These are phyloP conservation scores for Mycena pura DNA, from an alignment of 768 basidiomycete species.

Conservation along the genomic window DNA sequence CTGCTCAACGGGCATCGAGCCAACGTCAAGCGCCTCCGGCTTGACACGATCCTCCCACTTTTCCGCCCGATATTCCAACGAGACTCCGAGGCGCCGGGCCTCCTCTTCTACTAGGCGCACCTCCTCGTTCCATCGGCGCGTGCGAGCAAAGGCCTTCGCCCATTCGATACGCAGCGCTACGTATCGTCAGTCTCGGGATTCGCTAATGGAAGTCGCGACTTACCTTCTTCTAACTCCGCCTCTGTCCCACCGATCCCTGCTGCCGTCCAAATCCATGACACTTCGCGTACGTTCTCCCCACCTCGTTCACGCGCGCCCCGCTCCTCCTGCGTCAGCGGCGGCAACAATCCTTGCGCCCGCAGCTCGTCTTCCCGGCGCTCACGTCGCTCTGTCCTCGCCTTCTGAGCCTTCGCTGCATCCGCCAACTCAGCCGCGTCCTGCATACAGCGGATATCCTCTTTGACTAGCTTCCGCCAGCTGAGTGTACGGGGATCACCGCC, in stretches of 20 bases:
- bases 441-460: too few relatives aligned
- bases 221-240: constrained; percentile 8
- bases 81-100: not conserved
- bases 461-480: too few relatives aligned
- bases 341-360: too few relatives aligned
- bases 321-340: not conserved
- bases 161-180: constrained; percentile 26
- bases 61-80: not conserved
- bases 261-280: constrained; percentile 22
- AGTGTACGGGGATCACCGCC: too few relatives aligned
- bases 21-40: not conserved
- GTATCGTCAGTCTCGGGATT: not conserved
- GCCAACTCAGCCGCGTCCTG: too few relatives aligned
- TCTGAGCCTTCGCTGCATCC: too few relatives aligned
- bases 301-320: not conserved
- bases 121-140: constrained; percentile 23
- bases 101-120: constrained; percentile 16
- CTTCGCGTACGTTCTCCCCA: not conserved
- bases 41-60: not conserved
- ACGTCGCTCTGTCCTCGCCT: too few relatives aligned
- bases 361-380: too few relatives aligned
- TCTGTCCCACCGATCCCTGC: not conserved
- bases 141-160: constrained; percentile 4
- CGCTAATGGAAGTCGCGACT: not conserved
- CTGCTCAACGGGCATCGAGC: not conserved